Conservation (phyloP, 2,329 filamentous ascomycete species). For the Phialophora macrospora region DNA sequence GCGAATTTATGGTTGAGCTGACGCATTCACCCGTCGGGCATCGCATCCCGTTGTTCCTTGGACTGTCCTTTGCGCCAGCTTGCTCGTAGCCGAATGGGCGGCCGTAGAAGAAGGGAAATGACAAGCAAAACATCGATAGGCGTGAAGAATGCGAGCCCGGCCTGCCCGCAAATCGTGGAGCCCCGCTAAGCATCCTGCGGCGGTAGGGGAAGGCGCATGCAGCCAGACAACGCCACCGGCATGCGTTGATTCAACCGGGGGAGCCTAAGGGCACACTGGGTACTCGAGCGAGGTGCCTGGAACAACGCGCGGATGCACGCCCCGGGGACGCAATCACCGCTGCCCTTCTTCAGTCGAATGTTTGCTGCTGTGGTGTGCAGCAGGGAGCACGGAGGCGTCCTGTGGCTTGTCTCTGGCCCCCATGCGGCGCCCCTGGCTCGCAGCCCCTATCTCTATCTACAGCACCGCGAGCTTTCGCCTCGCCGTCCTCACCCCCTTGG, state of each 20-base stretch:
- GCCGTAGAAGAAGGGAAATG: conserved; percentile 13
- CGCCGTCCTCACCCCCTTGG: conserved; percentile 1
- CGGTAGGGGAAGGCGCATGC: too few relatives aligned
- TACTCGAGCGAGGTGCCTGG: neutral
- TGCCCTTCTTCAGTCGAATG: neutral
- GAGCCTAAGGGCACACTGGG: neutral
- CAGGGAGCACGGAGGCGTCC: too few relatives aligned
- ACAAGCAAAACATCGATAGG: conserved; percentile 19
- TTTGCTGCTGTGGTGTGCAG: neutral
- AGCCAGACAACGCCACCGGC: neutral
- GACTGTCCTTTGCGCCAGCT: conserved; percentile 15
- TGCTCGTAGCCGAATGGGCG: neutral
- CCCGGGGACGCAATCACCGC: neutral
- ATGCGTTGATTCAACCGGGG: neutral
- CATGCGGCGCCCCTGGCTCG: neutral
- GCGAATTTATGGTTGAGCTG: conserved; percentile 15
- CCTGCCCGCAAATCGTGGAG: conserved; percentile 21
- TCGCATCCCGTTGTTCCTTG: conserved; percentile 8
- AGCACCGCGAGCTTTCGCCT: neutral
- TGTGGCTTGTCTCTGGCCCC: neutral
- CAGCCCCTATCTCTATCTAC: neutral
- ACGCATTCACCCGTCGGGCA: conserved; percentile 21
- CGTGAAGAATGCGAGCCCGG: conserved; percentile 24
- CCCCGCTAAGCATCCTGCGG: neutral
- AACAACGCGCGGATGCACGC: neutral